Evolutionary conservation across 2,329 filamentous ascomycete genomes (phyloP), one percentile per base, ranked within the genome.

Genomic region (Cyphellophora attinorum): DNA sequence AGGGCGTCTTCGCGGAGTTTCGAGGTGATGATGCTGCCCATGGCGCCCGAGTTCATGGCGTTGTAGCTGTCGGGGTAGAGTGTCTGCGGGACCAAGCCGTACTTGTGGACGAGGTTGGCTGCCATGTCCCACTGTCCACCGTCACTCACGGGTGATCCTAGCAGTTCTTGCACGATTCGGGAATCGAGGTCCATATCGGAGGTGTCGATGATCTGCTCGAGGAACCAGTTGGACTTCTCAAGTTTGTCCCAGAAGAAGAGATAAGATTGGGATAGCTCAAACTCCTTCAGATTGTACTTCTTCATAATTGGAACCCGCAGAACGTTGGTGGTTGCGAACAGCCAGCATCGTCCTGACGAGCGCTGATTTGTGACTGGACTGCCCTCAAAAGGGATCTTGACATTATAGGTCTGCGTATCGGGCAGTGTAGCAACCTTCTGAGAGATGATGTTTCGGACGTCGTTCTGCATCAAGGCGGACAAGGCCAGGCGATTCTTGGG

Each of bases 51-150:
- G 49, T 78, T 77, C 64, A 72, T 72, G 3, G 85, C 83, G 54
- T 84, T 89, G 68, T 73, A 89, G 35, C 72, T 77, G 55, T 93
- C 86, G 0, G 85, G 85, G 53, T 91, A 93, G 2, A 93, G 60
- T 0, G 67, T 62, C 54, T 93, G 82, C 3, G 85, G 85, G 1
- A 91, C 79, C n/a, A 93, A 72, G 17, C 86, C 86, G 52, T 93
- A 93, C 61, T 93, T 93, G 29, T 74, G 62, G 4, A 93, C 83
- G 6, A 93, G 64, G 51, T 93, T 93, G 45, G 76, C 81, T 2
- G 86, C 80, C 85, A 93, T 93, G 57, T 93, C 85, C 84, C 84
- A 93, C 57, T 93, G 85, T 0, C 86, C 85, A 17, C 86, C 85
- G 53, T 93, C 86, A 5, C 72, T 74, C 4, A 91, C 76, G 1